Percentiles rank a stretch among this genome's conserved stretches.
Evolutionary conservation across 2,329 filamentous ascomycete genomes (phyloP).

Genomic region (Pseudogymnoascus sp.): DNA sequence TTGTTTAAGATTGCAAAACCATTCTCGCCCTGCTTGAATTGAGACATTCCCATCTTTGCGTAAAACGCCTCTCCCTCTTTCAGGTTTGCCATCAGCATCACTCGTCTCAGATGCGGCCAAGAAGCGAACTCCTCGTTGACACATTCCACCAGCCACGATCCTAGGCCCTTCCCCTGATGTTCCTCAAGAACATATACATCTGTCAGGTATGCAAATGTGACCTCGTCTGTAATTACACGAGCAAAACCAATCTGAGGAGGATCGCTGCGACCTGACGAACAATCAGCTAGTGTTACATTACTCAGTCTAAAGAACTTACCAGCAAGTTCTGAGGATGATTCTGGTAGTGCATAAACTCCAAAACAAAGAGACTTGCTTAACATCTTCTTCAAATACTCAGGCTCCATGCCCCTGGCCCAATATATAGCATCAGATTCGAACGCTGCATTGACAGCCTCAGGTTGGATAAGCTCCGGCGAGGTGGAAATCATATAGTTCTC

Average conservation of each 20-base stretch:
- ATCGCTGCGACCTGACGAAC: conserved; percentile 15
- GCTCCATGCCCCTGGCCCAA: conserved; percentile 50
- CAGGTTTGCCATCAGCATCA: conserved; percentile 38
- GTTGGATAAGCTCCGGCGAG: conserved; percentile 48
- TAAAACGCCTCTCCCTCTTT: conserved; percentile 21
- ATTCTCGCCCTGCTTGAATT: conserved; percentile 16
- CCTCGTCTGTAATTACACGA: conserved; percentile 61
- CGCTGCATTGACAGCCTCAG: conserved; percentile 46
- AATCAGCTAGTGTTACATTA: background rate
- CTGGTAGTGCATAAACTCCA: conserved; percentile 43
- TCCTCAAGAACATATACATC: conserved; percentile 59
- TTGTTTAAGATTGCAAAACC: conserved; percentile 13
- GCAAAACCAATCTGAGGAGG: conserved; percentile 48
- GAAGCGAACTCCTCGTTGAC: conserved; percentile 48
- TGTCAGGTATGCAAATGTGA: conserved; percentile 62
- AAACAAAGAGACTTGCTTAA: conserved; percentile 54
- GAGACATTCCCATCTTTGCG: conserved; percentile 21
- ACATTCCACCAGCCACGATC: conserved; percentile 56
- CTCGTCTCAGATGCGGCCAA: conserved; percentile 53
- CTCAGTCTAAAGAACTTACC: conserved; percentile 21
- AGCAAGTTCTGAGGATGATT: conserved; percentile 29
- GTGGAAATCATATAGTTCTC: conserved; percentile 55
- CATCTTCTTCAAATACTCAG: conserved; percentile 42
- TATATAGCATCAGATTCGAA: conserved; percentile 52
- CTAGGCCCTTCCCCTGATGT: conserved; percentile 56